Percentiles rank a stretch among this genome's conserved stretches.
Evolutionary conservation across 177 flowering plant genomes (phyloP).

Genomic region (Telopea speciosissima): DNA sequence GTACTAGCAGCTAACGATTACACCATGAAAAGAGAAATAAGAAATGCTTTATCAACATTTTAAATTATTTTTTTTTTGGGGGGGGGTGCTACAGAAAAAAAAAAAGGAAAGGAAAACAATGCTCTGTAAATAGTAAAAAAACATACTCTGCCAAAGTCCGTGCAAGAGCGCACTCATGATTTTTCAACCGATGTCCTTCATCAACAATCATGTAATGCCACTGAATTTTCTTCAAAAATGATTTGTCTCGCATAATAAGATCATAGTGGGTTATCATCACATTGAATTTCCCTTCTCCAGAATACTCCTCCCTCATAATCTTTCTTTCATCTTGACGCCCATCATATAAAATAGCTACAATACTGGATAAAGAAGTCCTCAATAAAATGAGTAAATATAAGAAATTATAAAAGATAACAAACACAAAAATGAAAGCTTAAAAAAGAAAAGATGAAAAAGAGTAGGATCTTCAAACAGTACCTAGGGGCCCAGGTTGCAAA

Average conservation of each 20-base stretch:
- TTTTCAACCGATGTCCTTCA: conserved; percentile 97
- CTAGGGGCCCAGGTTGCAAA: conserved; percentile 93
- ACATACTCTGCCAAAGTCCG: conserved; percentile 65
- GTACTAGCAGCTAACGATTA: neutral
- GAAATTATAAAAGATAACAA: neutral
- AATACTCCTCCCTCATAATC: conserved; percentile 66
- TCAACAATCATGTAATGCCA: conserved; percentile 98
- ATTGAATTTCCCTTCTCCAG: conserved; percentile 73
- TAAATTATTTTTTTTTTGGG: too few species aligned
- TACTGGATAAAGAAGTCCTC: conserved; percentile 36
- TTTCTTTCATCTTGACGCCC: conserved; percentile 87
- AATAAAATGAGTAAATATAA: conserved; percentile 3
- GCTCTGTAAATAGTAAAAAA: neutral
- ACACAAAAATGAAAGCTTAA: neutral
- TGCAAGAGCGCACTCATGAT: conserved; percentile 82
- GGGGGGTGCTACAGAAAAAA: neutral
- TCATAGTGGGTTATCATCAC: conserved; percentile 98
- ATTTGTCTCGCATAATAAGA: conserved; percentile 92
- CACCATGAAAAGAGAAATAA: neutral
- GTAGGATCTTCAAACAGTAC: conserved; percentile 23
- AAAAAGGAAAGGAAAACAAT: neutral
- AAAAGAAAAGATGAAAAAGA: neutral
- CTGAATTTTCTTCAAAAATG: conserved; percentile 76
- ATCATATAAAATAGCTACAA: conserved; percentile 81
- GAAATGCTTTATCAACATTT: neutral